These are phyloP conservation scores for Castanopsis chinensis DNA, from an alignment of 306 rosid species.

Conservation along the genomic window DNA sequence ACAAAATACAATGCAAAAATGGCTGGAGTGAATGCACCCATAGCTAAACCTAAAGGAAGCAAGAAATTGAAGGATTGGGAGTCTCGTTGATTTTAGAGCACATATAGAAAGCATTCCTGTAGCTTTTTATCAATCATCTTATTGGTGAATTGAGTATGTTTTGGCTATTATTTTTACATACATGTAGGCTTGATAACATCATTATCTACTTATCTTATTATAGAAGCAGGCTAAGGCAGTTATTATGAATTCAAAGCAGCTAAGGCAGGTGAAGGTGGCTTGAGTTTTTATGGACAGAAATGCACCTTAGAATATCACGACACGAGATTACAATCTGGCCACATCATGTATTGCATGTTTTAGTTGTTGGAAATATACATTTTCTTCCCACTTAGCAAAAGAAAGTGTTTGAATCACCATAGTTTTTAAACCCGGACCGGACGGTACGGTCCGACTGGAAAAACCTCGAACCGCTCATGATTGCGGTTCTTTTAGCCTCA, in stretches of 20 bases:
- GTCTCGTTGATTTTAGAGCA: slow-evolving; percentile 41
- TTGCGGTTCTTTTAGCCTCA: no score
- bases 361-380: not conserved
- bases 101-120: not conserved
- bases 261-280: not conserved
- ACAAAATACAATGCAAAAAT: slow-evolving; percentile 86
- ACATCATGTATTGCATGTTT: not conserved
- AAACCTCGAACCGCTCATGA: no score
- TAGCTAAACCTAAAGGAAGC: slow-evolving; percentile 90
- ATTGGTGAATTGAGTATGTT: not conserved
- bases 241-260: not conserved
- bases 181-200: not conserved
- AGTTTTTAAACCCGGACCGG: no score
- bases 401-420: no score
- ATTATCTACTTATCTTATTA: not conserved
- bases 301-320: not conserved
- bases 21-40: slow-evolving; percentile 84
- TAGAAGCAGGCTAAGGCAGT: not conserved
- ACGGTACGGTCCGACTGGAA: no score
- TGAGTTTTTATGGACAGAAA: not conserved
- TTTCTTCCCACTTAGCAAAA: no score
- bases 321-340: not conserved
- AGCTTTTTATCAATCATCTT: not conserved
- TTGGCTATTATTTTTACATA: not conserved
- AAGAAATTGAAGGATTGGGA: slow-evolving; percentile 88